phyloP scores from a whole-genome alignment of 257 asterid genomes.

The Jacaranda copaia region DNA sequence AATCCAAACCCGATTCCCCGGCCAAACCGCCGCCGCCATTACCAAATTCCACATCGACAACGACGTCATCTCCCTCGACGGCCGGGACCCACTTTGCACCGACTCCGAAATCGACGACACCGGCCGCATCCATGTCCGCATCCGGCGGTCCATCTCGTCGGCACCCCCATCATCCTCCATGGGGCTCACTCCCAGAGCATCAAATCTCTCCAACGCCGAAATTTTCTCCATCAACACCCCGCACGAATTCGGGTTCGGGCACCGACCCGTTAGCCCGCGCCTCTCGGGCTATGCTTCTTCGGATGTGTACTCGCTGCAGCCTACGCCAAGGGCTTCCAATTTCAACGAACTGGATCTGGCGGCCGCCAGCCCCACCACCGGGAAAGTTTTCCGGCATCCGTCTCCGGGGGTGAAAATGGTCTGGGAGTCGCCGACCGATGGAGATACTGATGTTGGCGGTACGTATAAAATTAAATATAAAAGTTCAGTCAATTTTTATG shows the following conservation, averaged over 20 bases:
- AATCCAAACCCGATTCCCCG: constrained; percentile 68
- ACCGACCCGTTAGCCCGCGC: constrained; percentile 61
- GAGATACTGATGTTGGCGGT: constrained; percentile 55
- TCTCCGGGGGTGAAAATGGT: constrained; percentile 57
- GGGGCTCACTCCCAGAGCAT: constrained; percentile 69
- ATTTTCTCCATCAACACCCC: constrained; percentile 71
- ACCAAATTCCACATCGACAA: constrained; percentile 64
- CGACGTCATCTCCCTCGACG: constrained; percentile 76
- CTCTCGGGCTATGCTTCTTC: constrained; percentile 73
- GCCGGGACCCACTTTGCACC: constrained; percentile 74
- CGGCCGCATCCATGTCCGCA: constrained; percentile 67
- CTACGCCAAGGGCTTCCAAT: constrained; percentile 69
- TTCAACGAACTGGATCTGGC: constrained; percentile 57
- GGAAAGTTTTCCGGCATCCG: constrained; percentile 47
- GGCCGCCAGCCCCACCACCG: constrained; percentile 47
- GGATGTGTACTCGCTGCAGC: constrained; percentile 75
- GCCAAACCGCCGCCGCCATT: constrained; percentile 64
- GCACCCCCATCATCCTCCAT: constrained; percentile 59
- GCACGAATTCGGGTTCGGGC: constrained; percentile 57
- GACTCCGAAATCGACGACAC: constrained; percentile 63
- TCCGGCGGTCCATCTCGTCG: constrained; percentile 72
- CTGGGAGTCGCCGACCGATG: constrained; percentile 61
- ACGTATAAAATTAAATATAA: constrained; percentile 29
- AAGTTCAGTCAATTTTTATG: background rate
- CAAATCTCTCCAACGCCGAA: constrained; percentile 69